Evolutionary conservation across 179 eudicot species (phyloP).

Genomic region (Beta lomatogona): DNA sequence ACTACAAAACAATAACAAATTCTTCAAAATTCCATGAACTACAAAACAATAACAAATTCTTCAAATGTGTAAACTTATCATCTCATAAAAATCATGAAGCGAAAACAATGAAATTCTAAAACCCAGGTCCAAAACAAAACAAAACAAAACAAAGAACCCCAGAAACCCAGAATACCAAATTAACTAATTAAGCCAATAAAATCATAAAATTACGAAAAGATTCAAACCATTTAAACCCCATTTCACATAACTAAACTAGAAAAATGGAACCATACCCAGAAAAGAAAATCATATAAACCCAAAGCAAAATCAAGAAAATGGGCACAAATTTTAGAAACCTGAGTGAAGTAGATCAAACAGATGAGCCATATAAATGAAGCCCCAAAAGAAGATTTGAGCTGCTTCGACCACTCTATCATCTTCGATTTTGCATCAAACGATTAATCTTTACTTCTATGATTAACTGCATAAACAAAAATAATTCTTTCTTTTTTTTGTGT

Average conservation of each 20-base stretch:
- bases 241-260: background rate
- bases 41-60: background rate
- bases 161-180: background rate
- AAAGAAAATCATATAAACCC: background rate
- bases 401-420: constrained; percentile 71
- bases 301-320: constrained; percentile 5
- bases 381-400: constrained; percentile 67
- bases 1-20: too few relatives aligned
- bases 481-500: background rate
- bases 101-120: background rate
- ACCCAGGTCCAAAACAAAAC: background rate
- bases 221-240: background rate
- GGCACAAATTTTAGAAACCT: constrained; percentile 43
- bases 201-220: background rate
- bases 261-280: constrained; percentile 7
- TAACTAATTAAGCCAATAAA: background rate
- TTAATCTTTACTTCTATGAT: background rate
- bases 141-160: background rate
- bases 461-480: background rate
- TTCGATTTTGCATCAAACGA: background rate
- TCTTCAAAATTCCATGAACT: background rate
- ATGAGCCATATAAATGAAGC: constrained; percentile 88
- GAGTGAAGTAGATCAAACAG: constrained; percentile 92
- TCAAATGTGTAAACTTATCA: background rate
- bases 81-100: too few relatives aligned